Conservation (phyloP, 805 yeast genomes). For the Suhomyces sp. region DNA sequence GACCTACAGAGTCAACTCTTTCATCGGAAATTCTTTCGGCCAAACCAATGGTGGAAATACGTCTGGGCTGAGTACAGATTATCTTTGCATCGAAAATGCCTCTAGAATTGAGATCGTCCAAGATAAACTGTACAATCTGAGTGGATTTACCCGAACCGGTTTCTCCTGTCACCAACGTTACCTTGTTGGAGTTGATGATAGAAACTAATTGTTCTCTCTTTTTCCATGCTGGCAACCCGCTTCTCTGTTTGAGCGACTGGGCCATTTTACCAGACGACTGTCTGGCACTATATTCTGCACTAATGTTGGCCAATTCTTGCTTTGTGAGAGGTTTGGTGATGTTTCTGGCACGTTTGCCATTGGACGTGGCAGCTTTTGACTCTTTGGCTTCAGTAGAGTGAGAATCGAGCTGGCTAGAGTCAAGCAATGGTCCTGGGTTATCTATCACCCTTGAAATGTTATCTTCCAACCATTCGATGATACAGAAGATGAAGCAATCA, state of each 20-base stretch:
- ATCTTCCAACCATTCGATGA: conserved; percentile 77
- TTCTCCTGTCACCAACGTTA: conserved; percentile 87
- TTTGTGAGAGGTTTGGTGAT: conserved; percentile 1
- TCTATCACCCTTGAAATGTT: conserved; percentile 56
- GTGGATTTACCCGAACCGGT: conserved; percentile 98
- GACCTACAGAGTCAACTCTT: conserved; percentile 60
- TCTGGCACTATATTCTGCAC: neutral
- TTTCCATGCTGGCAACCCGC: conserved; percentile 79
- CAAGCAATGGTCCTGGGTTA: conserved; percentile 67
- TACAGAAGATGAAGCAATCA: conserved; percentile 61
- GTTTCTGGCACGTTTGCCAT: neutral
- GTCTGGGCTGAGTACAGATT: conserved; percentile 91
- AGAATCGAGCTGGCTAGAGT: neutral
- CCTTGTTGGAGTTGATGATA: conserved; percentile 55
- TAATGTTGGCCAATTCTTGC: neutral
- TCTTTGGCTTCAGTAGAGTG: neutral
- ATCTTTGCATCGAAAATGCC: conserved; percentile 57
- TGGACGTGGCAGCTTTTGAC: neutral
- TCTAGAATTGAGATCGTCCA: conserved; percentile 57
- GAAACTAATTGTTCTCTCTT: conserved; percentile 55
- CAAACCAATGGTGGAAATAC: conserved; percentile 91
- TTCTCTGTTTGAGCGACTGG: conserved; percentile 41
- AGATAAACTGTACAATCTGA: conserved; percentile 84
- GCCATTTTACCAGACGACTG: conserved; percentile 25
- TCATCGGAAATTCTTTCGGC: conserved; percentile 92